Conservation (phyloP, 2,329 filamentous ascomycete species). For the Penicillium sp. region DNA sequence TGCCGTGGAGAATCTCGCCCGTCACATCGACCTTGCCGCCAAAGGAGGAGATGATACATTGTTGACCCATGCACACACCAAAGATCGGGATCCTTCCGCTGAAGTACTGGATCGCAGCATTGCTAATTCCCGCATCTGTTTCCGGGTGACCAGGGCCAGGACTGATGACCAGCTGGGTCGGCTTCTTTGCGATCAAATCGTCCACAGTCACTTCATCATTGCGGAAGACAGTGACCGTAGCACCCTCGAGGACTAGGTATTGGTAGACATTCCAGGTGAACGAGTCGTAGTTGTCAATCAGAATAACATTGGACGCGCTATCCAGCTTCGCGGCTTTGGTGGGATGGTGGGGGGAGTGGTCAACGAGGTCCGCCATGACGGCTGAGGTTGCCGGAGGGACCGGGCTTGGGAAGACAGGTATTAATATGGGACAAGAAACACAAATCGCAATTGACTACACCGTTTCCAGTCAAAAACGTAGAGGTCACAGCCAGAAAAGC, state of each 20-base stretch:
- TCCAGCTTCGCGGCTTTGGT: conserved; percentile 69
- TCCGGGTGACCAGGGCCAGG: conserved; percentile 91
- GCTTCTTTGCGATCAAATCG: conserved; percentile 76
- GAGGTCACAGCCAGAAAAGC: background rate
- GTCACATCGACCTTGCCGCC: conserved; percentile 89
- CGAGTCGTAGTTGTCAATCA: conserved; percentile 99
- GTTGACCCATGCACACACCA: conserved; percentile 99
- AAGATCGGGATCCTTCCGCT: conserved; percentile 91
- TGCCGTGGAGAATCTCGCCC: conserved; percentile 94
- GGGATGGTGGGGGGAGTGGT: conserved; percentile 81
- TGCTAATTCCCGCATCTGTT: conserved; percentile 89
- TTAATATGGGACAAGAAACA: background rate
- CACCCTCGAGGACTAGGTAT: conserved; percentile 94
- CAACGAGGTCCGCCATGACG: conserved; percentile 54
- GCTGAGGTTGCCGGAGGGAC: conserved; percentile 10
- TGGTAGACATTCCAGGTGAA: conserved; percentile 99
- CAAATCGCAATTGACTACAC: background rate
- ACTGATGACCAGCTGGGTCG: conserved; percentile 91
- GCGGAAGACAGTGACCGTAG: conserved; percentile 81
- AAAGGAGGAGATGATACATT: conserved; percentile 94
- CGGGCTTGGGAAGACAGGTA: background rate
- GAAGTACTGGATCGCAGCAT: conserved; percentile 86
- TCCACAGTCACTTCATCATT: conserved; percentile 90
- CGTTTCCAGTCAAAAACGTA: background rate
- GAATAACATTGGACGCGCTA: conserved; percentile 82